These are phyloP conservation scores for Phaeosphaeria sp. DNA, from an alignment of 2,329 filamentous ascomycete species.

Conservation along the genomic window DNA sequence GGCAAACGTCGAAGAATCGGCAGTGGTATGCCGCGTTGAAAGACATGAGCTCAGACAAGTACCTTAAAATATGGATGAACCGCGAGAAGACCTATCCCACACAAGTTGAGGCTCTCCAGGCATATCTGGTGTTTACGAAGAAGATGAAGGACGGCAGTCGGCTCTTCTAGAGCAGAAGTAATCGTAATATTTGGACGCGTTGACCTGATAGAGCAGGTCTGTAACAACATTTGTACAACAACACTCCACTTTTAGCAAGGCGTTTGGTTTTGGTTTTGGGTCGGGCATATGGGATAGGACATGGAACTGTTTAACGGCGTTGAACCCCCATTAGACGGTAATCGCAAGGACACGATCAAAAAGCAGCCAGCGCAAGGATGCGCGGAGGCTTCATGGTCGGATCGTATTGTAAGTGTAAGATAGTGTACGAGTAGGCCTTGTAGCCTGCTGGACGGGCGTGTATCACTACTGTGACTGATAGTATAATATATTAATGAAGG, in stretches of 20 bases:
- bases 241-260: slow-evolving; percentile 8
- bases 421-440: slow-evolving; percentile 1
- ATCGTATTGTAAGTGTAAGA: slow-evolving; percentile 2
- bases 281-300: background rate
- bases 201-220: background rate
- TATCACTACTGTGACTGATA: slow-evolving; percentile 8
- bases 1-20: slow-evolving; percentile 24
- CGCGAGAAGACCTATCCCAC: slow-evolving; percentile 28
- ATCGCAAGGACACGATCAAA: slow-evolving; percentile 1
- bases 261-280: slow-evolving; percentile 2
- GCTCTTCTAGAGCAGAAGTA: slow-evolving; percentile 19
- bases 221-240: slow-evolving; percentile 6
- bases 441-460: slow-evolving; percentile 4
- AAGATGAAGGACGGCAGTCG: slow-evolving; percentile 30
- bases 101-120: slow-evolving; percentile 31
- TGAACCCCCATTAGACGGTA: background rate
- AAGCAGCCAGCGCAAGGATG: slow-evolving; percentile 2
- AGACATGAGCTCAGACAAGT: slow-evolving; percentile 32
- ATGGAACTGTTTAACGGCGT: slow-evolving; percentile 1
- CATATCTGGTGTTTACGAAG: slow-evolving; percentile 31
- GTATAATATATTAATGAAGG: slow-evolving; percentile 8
- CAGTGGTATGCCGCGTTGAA: slow-evolving; percentile 37
- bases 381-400: slow-evolving; percentile 1
- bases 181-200: background rate
- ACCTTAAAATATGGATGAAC: slow-evolving; percentile 41